These are phyloP conservation scores for Tricholoma matsutake DNA, from an alignment of 768 basidiomycete genomes.

Conservation along the genomic window DNA sequence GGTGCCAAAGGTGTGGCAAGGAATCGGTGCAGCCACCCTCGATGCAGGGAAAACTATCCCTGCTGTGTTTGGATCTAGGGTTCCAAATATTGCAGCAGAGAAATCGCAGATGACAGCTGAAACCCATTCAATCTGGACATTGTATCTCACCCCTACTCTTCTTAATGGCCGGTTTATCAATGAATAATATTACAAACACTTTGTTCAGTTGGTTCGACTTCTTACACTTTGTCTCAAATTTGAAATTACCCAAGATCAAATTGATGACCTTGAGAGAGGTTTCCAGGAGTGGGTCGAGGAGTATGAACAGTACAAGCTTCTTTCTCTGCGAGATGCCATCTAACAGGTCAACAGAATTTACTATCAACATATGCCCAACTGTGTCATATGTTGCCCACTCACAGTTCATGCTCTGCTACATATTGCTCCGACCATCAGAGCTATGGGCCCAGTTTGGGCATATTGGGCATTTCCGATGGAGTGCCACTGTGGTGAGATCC, in stretches of 20 bases:
- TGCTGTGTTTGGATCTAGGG: neutral
- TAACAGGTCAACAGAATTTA: conserved; percentile 22
- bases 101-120: neutral
- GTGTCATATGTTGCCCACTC: too few species aligned
- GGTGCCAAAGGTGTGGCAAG: too few species aligned
- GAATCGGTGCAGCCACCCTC: too few species aligned
- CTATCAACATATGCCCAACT: too few species aligned
- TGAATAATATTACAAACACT: conserved; percentile 30
- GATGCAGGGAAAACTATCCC: too few species aligned
- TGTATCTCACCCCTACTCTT: neutral
- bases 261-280: conserved; percentile 15
- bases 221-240: conserved; percentile 24
- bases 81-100: neutral
- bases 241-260: conserved; percentile 19
- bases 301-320: conserved; percentile 35
- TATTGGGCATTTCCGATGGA: conserved; percentile 36
- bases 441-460: too few species aligned
- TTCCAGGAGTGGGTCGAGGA: conserved; percentile 34
- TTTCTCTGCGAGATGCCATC: neutral
- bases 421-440: neutral
- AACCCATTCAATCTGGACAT: neutral
- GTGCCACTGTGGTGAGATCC: conserved; percentile 31
- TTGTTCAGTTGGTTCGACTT: neutral
- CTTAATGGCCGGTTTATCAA: neutral
- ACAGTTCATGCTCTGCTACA: neutral